Conservation (phyloP, 2,329 filamentous ascomycete species). For the Stagonosporopsis vannaccii region DNA sequence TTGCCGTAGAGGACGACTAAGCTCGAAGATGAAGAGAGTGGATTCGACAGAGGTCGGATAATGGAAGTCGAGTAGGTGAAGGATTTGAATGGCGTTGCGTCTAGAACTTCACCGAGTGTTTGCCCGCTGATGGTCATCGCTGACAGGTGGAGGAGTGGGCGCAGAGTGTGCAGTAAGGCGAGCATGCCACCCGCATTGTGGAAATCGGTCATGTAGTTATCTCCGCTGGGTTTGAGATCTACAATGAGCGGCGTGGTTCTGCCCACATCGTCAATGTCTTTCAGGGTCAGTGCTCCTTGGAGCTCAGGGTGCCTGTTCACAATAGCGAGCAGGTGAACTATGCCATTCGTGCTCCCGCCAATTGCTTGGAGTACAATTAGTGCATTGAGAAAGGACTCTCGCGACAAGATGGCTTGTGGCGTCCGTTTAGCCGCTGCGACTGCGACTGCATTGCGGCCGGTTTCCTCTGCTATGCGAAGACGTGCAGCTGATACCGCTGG, state of each 20-base stretch:
- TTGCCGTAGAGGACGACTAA: constrained; percentile 86
- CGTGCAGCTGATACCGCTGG: constrained; percentile 62
- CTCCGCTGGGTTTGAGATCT: constrained; percentile 81
- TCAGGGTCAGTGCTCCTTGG: constrained; percentile 76
- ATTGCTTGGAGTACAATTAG: constrained; percentile 56
- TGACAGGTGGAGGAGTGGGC: constrained; percentile 77
- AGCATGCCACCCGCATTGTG: constrained; percentile 84
- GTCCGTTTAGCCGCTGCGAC: constrained; percentile 49
- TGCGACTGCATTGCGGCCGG: constrained; percentile 58
- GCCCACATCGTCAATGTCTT: constrained; percentile 79
- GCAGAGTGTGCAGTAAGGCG: constrained; percentile 80
- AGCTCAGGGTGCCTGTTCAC: constrained; percentile 59
- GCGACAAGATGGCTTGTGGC: constrained; percentile 55
- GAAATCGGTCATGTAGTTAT: constrained; percentile 86
- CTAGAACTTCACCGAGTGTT: constrained; percentile 79
- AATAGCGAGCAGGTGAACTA: constrained; percentile 56
- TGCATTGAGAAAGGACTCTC: constrained; percentile 59
- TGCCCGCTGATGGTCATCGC: constrained; percentile 82
- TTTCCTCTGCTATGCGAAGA: constrained; percentile 62
- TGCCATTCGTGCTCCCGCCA: constrained; percentile 54
- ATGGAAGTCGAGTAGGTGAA: constrained; percentile 18
- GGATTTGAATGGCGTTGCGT: constrained; percentile 74
- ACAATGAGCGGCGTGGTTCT: constrained; percentile 83
- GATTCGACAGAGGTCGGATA: constrained; percentile 68
- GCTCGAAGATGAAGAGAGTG: constrained; percentile 83